phyloP scores from a whole-genome alignment of 148 eudicot genomes.

The Agrostemma githago region DNA sequence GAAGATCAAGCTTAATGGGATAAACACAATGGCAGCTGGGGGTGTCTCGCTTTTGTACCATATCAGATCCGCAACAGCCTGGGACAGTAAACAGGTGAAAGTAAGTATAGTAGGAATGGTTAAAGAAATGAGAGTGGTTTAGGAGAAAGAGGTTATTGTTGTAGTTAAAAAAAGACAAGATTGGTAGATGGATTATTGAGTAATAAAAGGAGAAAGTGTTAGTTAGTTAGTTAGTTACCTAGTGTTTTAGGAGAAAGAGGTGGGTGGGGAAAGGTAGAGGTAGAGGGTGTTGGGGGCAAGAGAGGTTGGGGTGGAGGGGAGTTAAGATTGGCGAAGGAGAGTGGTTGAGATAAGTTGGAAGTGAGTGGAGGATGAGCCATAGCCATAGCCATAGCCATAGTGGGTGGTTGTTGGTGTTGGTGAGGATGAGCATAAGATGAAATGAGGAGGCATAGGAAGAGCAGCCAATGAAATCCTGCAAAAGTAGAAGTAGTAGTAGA shows the following conservation, averaged over 20 bases:
- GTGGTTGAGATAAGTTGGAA: conserved; percentile 38
- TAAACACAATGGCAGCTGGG: conserved; percentile 81
- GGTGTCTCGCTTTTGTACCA: conserved; percentile 74
- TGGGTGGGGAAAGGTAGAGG: conserved; percentile 68
- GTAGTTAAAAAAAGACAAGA: too few species aligned
- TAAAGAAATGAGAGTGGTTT: too few species aligned
- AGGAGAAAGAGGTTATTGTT: too few species aligned
- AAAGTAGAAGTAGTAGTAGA: background rate
- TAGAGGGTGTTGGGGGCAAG: conserved; percentile 51
- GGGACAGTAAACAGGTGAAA: conserved; percentile 21
- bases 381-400: conserved; percentile 5
- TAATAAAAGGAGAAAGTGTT: too few species aligned
- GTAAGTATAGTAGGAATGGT: too few species aligned
- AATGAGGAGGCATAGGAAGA: conserved; percentile 41
- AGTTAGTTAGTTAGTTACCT: conserved; percentile 54
- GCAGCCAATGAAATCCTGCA: conserved; percentile 39
- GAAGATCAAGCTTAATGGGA: conserved; percentile 88
- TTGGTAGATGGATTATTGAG: too few species aligned
- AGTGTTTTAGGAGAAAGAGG: conserved; percentile 65
- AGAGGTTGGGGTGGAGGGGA: conserved; percentile 34
- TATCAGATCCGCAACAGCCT: conserved; percentile 86
- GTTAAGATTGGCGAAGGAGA: conserved; percentile 33
- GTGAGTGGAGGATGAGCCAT: conserved; percentile 47
- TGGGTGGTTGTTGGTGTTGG: too few species aligned
- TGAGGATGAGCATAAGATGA: conserved; percentile 19